Base-by-base conservation (phyloP, 257 asterid genomes). In the Primulina tabacum region DNA sequence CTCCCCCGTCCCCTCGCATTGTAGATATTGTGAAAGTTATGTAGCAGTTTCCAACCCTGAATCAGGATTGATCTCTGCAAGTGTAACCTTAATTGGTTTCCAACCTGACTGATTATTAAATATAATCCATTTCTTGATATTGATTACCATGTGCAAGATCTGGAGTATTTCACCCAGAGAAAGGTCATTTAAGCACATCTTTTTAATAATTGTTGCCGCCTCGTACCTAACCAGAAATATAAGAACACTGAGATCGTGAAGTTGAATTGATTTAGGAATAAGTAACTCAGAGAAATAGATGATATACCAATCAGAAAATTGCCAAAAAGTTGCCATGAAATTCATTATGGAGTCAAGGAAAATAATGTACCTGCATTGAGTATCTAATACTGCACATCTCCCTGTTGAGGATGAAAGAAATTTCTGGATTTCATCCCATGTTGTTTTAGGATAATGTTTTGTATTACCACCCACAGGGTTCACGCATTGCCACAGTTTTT, bases 121-220 rank as follows among this genome's bases (percentile, higher is more conserved):
- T 10, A 67, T 68, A 58, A 90, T 83, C 98, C 98, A 92, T 63
- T 71, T 92, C 82, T 90, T 92, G 79, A 77, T 72, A 82, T 77
- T 77, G 69, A 87, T 86, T 74, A 90, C 88, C 88, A 92, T 82
- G 73, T 92, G 88, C 86, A 92, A 84, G 78, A 92, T 82, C 86
- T 88, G 96, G 75, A 90, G 85, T 75, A 88, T 78, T 76, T 87
- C 96, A 20, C 98, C 98, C 79, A 92, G 73, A 57, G 90, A 71
- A 66, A 72, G 79, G 64, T 83, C 89, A 62, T 80, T 82, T 77
- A 92, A 70, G 88, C 97, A 88, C 80, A 81, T 79, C 79, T 72
- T 84, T 85, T 81, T 87, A 76, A 92, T 70, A 72, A 90, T 74
- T 16, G 82, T 87, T 35, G 97, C 98, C 40, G 98, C 98, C 83